phyloP scores from a whole-genome alignment of 2,329 filamentous ascomycete genomes.

The Calonectria pteridis region DNA sequence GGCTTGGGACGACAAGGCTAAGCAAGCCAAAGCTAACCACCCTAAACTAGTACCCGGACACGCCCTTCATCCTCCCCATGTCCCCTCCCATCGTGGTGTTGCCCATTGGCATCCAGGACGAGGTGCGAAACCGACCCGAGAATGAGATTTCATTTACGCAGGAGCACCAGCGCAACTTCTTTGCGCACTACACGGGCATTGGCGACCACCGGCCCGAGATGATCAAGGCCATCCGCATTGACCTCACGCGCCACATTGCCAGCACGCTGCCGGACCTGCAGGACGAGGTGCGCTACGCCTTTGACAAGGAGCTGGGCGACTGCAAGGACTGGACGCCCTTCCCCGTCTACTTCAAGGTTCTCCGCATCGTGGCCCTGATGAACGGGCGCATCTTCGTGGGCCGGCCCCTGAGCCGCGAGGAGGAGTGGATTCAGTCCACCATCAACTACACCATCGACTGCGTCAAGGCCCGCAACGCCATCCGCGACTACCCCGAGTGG shows the following conservation, averaged over 20 bases:
- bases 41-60: constrained; percentile 12
- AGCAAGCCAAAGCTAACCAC: background rate
- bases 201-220: constrained; percentile 24
- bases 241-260: constrained; percentile 23
- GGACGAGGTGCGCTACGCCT: constrained; percentile 19
- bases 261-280: constrained; percentile 23
- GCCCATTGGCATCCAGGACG: constrained; percentile 21
- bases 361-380: constrained; percentile 26
- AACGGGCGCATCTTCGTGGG: constrained; percentile 25
- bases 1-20: background rate
- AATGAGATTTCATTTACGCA: constrained; percentile 15
- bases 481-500: constrained; percentile 21
- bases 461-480: constrained; percentile 23
- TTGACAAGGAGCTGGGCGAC: constrained; percentile 25
- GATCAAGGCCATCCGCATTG: constrained; percentile 29
- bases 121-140: constrained; percentile 24
- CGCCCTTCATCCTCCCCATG: constrained; percentile 25
- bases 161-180: constrained; percentile 27
- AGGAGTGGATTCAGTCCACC: constrained; percentile 25
- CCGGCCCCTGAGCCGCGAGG: constrained; percentile 23
- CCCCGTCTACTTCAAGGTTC: constrained; percentile 19
- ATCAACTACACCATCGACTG: constrained; percentile 25
- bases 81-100: constrained; percentile 21
- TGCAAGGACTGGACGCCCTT: constrained; percentile 23
- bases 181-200: constrained; percentile 21